phyloP scores from a whole-genome alignment of 352 stramenopile genomes.

The Globisporangium emineosum region DNA sequence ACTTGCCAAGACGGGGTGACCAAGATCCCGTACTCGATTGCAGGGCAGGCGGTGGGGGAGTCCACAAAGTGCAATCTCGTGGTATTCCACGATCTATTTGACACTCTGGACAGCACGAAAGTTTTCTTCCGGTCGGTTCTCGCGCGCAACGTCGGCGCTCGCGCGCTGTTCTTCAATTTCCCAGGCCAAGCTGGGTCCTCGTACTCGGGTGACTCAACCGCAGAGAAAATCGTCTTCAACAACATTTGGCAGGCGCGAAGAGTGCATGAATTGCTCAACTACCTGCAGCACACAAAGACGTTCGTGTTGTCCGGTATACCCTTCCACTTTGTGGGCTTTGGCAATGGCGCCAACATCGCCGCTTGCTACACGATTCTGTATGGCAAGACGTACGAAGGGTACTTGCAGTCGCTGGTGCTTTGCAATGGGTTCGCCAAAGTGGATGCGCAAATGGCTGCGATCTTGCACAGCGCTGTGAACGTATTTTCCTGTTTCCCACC shows the following conservation, averaged over 20 bases:
- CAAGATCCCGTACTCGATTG: constrained; percentile 77
- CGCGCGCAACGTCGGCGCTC: constrained; percentile 69
- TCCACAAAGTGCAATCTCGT: constrained; percentile 85
- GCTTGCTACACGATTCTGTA: constrained; percentile 60
- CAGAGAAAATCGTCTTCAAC: constrained; percentile 55
- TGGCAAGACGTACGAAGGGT: constrained; percentile 36
- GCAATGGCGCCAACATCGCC: constrained; percentile 86
- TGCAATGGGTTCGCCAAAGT: constrained; percentile 85
- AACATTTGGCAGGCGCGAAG: constrained; percentile 83
- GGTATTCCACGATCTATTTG: constrained; percentile 92
- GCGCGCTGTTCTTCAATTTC: constrained; percentile 90
- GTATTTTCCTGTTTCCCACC: constrained; percentile 83
- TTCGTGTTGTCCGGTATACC: constrained; percentile 68
- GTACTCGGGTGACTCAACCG: constrained; percentile 32
- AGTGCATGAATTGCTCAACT: constrained; percentile 84
- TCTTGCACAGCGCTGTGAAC: constrained; percentile 80
- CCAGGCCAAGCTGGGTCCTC: constrained; percentile 83
- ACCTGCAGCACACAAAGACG: constrained; percentile 62
- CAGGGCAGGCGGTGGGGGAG: constrained; percentile 59
- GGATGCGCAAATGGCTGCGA: constrained; percentile 68
- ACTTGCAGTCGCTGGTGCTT: constrained; percentile 73
- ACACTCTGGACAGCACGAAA: constrained; percentile 87
- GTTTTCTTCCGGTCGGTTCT: constrained; percentile 87
- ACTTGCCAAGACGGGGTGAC: constrained; percentile 75
- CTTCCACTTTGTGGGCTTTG: constrained; percentile 89